Conservation (phyloP, 257 asterid genomes). For the Scutellaria galericulata region DNA sequence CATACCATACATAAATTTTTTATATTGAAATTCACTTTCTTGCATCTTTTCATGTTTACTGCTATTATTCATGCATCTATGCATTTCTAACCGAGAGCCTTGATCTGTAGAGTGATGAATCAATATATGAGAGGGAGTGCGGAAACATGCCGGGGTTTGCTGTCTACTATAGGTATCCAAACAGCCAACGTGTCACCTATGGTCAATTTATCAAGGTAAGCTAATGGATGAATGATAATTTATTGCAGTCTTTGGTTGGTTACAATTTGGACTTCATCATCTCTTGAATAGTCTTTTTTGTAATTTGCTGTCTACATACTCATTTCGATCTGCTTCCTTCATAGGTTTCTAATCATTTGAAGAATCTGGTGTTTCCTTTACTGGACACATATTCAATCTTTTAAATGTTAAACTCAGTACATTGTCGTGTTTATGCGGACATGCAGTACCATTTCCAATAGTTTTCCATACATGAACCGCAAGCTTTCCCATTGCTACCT, state of each 20-base stretch:
- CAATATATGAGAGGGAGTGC: constrained; percentile 93
- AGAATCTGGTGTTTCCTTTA: background rate
- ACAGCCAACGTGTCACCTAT: constrained; percentile 96
- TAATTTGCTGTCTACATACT: background rate
- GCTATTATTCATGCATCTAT: constrained; percentile 12
- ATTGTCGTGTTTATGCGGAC: background rate
- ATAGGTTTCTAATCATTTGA: background rate
- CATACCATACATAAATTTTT: constrained; percentile 10
- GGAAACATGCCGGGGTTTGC: constrained; percentile 99
- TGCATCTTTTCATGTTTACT: constrained; percentile 24
- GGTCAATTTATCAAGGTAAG: constrained; percentile 94
- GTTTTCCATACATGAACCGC: constrained; percentile 9
- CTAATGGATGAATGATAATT: constrained; percentile 27
- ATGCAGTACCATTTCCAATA: background rate
- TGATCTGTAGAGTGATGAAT: constrained; percentile 78
- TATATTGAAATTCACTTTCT: background rate
- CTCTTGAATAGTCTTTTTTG: constrained; percentile 21
- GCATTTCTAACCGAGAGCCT: constrained; percentile 9
- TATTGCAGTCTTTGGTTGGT: background rate
- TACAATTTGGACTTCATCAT: background rate
- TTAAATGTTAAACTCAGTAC: too few species aligned
- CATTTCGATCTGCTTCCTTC: background rate
- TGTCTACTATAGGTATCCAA: constrained; percentile 93
- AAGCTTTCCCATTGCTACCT: background rate
- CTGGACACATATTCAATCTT: background rate